Conservation (phyloP, 257 asterid genomes). For the Anisodus acutangulus region DNA sequence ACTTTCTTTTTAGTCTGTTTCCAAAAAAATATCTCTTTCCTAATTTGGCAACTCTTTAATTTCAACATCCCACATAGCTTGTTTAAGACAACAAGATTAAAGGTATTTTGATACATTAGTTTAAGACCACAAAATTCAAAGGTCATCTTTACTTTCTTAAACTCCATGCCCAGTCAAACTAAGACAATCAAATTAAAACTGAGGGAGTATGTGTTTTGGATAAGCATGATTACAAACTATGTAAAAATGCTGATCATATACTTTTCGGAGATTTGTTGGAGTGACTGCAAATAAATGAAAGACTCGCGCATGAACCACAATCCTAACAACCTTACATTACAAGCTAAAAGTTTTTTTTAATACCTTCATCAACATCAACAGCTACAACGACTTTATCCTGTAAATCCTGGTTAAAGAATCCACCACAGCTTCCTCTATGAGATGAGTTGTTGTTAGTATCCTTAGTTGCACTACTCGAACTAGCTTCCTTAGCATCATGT, state of each 20-base stretch:
- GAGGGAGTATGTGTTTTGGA: neutral
- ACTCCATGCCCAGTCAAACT: too few relatives aligned
- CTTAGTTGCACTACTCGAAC: neutral
- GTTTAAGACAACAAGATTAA: too few relatives aligned
- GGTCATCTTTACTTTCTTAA: too few relatives aligned
- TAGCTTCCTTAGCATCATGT: constrained; percentile 49
- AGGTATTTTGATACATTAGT: too few relatives aligned
- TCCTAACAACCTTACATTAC: neutral
- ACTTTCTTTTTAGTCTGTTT: too few relatives aligned
- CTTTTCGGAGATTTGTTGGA: neutral
- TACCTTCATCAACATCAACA: constrained; percentile 76
- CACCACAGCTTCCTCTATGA: constrained; percentile 21
- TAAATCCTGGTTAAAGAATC: constrained; percentile 22
- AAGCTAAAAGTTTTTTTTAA: neutral
- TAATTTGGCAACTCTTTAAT: too few relatives aligned
- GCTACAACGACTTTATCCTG: constrained; percentile 29
- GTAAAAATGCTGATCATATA: neutral
- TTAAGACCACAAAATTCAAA: too few relatives aligned
- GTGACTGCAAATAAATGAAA: neutral
- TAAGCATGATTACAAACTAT: neutral
- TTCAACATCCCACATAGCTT: too few relatives aligned
- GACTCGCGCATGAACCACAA: neutral
- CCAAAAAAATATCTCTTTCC: too few relatives aligned
- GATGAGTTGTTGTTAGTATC: neutral
- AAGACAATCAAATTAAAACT: too few relatives aligned